Conservation (phyloP, 345 rosid genomes). For the Populus alba region DNA sequence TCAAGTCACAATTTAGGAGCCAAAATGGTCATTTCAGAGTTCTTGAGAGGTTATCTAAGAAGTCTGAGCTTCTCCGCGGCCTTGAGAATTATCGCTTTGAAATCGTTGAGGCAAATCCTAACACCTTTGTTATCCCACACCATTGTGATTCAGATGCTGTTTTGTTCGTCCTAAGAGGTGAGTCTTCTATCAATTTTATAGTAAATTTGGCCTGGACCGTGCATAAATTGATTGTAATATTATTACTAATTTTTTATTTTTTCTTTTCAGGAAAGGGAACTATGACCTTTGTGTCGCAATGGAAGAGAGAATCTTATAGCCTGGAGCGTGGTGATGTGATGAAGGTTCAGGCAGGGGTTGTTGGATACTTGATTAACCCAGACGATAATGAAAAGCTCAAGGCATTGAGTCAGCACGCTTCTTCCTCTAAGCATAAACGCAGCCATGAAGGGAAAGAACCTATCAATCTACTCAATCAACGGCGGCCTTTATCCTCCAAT, state of each 20-base stretch:
- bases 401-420: constrained; percentile 24
- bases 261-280: constrained; percentile 31
- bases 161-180: constrained; percentile 38
- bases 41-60: constrained; percentile 37
- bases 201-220: no score
- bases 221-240: no score
- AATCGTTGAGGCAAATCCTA: constrained; percentile 37
- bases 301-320: constrained; percentile 29
- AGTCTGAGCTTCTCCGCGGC: constrained; percentile 42
- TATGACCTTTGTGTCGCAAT: constrained; percentile 26
- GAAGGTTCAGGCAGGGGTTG: constrained; percentile 35
- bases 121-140: constrained; percentile 43
- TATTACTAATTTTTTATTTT: no score
- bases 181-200: background rate
- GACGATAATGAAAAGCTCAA: constrained; percentile 26
- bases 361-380: constrained; percentile 24
- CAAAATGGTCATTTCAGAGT: constrained; percentile 39
- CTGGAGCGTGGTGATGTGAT: constrained; percentile 40
- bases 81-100: constrained; percentile 38
- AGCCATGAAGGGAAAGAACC: constrained; percentile 13
- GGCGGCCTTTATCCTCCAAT: constrained; percentile 38
- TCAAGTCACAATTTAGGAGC: constrained; percentile 12
- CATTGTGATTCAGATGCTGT: constrained; percentile 41
- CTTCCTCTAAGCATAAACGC: constrained; percentile 13
- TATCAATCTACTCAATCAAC: constrained; percentile 27